Evolutionary conservation across 768 basidiomycete species (phyloP).

Genomic region (Boletus coccyginus): DNA sequence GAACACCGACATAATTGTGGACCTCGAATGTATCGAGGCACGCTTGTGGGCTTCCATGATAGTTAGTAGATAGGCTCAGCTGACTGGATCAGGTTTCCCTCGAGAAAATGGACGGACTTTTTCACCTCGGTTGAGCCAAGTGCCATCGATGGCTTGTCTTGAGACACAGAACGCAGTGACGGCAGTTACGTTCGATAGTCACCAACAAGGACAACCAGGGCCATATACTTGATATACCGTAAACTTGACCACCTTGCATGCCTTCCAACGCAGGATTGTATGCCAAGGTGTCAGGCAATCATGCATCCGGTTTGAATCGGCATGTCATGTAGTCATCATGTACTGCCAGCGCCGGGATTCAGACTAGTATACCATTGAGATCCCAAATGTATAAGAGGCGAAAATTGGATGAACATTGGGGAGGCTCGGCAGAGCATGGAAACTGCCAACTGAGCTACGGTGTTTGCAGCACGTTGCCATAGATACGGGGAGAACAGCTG

Average conservation of each 20-base stretch:
- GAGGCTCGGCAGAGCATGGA: neutral
- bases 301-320: neutral
- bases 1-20: neutral
- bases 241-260: neutral
- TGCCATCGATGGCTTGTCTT: neutral
- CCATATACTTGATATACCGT: neutral
- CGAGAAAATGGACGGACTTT: neutral
- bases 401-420: neutral
- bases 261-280: neutral
- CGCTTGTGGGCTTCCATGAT: neutral
- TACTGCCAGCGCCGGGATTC: neutral
- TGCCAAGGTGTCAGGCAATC: neutral
- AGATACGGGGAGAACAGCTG: neutral
- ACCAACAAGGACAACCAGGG: neutral
- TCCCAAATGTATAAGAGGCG: neutral
- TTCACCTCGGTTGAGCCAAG: constrained; percentile 14
- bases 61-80: neutral
- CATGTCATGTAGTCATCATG: neutral
- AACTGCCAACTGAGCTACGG: no score
- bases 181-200: constrained; percentile 1
- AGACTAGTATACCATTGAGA: neutral
- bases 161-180: constrained; percentile 2
- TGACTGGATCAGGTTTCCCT: neutral
- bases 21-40: neutral
- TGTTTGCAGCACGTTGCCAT: no score